Conservation (phyloP, 768 basidiomycete genomes). For the Auriscalpium orientale region DNA sequence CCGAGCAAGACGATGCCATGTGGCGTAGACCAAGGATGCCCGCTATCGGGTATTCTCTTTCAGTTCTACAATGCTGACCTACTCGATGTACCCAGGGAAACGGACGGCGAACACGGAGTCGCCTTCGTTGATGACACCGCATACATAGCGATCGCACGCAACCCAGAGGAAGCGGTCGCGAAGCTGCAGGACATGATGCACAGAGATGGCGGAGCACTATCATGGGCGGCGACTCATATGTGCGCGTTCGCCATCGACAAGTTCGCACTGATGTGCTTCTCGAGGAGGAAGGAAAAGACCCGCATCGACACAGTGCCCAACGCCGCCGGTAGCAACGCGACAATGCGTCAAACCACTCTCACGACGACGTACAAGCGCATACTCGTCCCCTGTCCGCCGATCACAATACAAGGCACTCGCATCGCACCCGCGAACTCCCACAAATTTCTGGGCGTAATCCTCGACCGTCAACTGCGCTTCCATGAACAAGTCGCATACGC, state of each 20-base stretch:
- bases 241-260: background rate
- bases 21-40: conserved; percentile 18
- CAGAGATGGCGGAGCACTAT: background rate
- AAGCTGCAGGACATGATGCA: background rate
- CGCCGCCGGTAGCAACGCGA: too few relatives aligned
- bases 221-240: background rate
- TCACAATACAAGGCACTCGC: background rate
- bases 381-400: background rate
- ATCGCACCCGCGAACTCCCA: background rate
- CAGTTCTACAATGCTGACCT: conserved; percentile 18
- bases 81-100: conserved; percentile 3
- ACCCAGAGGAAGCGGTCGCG: conserved; percentile 13
- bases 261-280: background rate
- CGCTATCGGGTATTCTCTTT: conserved; percentile 14
- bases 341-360: too few relatives aligned
- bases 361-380: too few relatives aligned
- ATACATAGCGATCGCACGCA: conserved; percentile 19
- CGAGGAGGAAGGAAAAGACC: background rate
- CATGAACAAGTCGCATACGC: background rate
- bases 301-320: too few relatives aligned
- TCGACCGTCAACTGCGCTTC: background rate
- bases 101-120: background rate
- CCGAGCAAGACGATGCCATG: background rate
- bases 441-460: background rate
- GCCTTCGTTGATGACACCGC: background rate